phyloP scores from a whole-genome alignment of 164 flowering plant species.

The Nelumbo lutea region DNA sequence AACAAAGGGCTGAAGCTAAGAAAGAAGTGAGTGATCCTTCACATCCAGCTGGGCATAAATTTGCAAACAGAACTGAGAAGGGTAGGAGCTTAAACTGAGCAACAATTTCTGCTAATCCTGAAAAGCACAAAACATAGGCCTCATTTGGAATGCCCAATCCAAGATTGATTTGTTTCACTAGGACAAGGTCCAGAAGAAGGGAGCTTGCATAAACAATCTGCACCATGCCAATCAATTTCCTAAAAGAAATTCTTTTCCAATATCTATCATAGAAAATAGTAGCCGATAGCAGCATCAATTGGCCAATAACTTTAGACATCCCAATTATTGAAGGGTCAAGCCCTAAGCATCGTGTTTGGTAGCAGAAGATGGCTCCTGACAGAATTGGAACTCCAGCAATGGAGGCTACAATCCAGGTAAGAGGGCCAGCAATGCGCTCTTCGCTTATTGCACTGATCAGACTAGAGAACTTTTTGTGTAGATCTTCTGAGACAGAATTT shows the following conservation, averaged over 20 bases:
- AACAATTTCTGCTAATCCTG: constrained; percentile 71
- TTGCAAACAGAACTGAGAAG: constrained; percentile 66
- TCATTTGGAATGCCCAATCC: constrained; percentile 69
- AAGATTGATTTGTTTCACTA: constrained; percentile 66
- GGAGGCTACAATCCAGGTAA: constrained; percentile 71
- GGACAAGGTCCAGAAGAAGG: constrained; percentile 63
- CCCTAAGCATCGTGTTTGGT: constrained; percentile 68
- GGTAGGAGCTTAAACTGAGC: constrained; percentile 82
- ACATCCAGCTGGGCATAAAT: constrained; percentile 67
- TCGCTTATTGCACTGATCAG: constrained; percentile 43
- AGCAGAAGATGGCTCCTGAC: constrained; percentile 82
- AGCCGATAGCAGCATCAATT: constrained; percentile 51
- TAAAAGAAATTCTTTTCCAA: constrained; percentile 58
- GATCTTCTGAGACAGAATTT: constrained; percentile 30
- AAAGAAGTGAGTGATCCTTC: constrained; percentile 87
- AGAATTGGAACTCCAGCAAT: constrained; percentile 64
- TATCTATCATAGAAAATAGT: constrained; percentile 54
- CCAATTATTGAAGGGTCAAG: constrained; percentile 73
- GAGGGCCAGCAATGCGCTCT: constrained; percentile 47
- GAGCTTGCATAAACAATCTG: constrained; percentile 62
- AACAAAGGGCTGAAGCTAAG: constrained; percentile 61
- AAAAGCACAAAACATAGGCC: constrained; percentile 56
- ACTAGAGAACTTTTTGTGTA: constrained; percentile 43
- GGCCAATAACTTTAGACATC: constrained; percentile 73
- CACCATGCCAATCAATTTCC: constrained; percentile 41